Base-by-base conservation (phyloP, 129 eudicot species). In the Flaveria linearis region DNA sequence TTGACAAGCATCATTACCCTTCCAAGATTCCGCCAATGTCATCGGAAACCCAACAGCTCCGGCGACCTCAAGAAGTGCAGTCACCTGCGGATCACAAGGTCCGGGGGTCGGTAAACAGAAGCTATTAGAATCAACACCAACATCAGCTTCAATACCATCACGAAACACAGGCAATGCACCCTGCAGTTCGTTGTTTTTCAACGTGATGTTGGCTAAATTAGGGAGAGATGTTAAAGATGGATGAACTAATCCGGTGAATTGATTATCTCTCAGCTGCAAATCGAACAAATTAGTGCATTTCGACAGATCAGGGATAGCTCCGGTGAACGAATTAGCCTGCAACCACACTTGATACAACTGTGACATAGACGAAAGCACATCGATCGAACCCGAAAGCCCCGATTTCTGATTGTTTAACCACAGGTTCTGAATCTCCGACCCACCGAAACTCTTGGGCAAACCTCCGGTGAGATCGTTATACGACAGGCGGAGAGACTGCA, bases 241-340 rank as follows among this genome's bases (percentile, higher is more conserved):
- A 8, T 91, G 93, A 41, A 90, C 84, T 15, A 84, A 18, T 0
- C 96, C 96, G 13, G 93, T 88, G 6, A 90, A 80, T 49, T 76
- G 87, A 42, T 90, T 90, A 69, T 84, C 92, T 71, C 96, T 72
- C 18, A 90, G 88, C 80, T 90, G 96, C 66, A 90, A 84, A 86
- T 90, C 96, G 28, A 86, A 86, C 11, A 88, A 45, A 52, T 78
- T 64, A 0, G 3, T 8, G 28, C 96, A 88, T 36, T 70, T 81
- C 0, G 88, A 77, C 22, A 87, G 75, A 60, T 90, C 93, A 5
- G 96, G 96, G 4, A 90, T 68, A 2, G 76, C 20, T 20, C 96
- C 93, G 5, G 93, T 86, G 64, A 90, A 90, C 0, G 73, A 53
- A 74, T 90, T 88, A 8, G 71, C 85, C 15, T 82, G 91, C 6